Conservation (phyloP, 2,329 filamentous ascomycete genomes). For the Claviceps africana region DNA sequence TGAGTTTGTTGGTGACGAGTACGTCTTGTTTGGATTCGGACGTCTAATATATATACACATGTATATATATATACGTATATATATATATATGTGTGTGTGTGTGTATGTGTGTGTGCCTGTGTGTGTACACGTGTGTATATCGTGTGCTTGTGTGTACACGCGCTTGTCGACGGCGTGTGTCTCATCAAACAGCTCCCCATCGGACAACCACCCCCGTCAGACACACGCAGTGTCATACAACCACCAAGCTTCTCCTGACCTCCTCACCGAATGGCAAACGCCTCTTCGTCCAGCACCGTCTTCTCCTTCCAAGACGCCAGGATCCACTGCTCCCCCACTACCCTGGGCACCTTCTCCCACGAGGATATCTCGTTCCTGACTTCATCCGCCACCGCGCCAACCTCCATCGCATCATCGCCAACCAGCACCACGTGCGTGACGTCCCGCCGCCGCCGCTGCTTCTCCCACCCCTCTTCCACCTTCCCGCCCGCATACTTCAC, state of each 20-base stretch:
- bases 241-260: too few species aligned
- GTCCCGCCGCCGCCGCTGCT: slow-evolving; percentile 10
- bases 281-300: slow-evolving; percentile 69
- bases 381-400: slow-evolving; percentile 23
- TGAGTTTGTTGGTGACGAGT: background rate
- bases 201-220: too few species aligned
- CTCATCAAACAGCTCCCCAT: too few species aligned
- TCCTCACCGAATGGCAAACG: slow-evolving; percentile 23
- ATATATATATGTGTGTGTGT: too few species aligned
- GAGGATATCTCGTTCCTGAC: slow-evolving; percentile 32
- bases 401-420: slow-evolving; percentile 24
- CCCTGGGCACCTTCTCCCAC: slow-evolving; percentile 43
- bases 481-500: slow-evolving; percentile 56
- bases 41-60: background rate
- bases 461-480: slow-evolving; percentile 34
- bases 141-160: too few species aligned
- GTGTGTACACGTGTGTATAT: too few species aligned
- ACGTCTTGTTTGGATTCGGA: background rate
- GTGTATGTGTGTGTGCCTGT: too few species aligned
- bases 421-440: slow-evolving; percentile 57
- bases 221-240: too few species aligned
- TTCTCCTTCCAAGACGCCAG: slow-evolving; percentile 65
- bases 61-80: too few species aligned
- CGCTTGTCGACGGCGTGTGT: too few species aligned
- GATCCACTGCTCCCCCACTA: slow-evolving; percentile 62